Evolutionary conservation across 2,329 filamentous ascomycete species (phyloP).

Genomic region (Talaromyces sp.): DNA sequence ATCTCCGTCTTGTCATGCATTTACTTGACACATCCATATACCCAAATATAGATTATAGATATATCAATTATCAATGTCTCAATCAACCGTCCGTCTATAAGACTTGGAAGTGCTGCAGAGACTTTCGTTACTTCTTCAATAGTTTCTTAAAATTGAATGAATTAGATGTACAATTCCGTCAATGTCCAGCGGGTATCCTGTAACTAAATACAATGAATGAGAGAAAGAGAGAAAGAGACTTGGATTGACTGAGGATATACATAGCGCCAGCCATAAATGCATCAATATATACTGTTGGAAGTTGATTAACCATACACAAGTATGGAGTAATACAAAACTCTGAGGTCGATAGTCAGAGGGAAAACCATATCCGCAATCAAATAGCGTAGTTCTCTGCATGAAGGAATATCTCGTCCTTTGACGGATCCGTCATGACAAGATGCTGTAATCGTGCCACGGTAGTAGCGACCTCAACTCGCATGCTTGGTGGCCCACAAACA

Average conservation of each 20-base stretch:
- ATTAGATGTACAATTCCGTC: constrained; percentile 7
- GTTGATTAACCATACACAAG: not conserved
- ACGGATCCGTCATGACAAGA: constrained; percentile 75
- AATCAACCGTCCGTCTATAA: not conserved
- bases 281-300: constrained; percentile 13
- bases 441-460: constrained; percentile 80
- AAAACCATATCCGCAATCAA: constrained; percentile 37
- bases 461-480: constrained; percentile 84
- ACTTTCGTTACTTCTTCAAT: not conserved
- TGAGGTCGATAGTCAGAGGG: not conserved
- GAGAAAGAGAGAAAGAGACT: not conserved
- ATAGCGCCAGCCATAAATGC: constrained; percentile 9
- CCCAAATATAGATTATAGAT: not conserved
- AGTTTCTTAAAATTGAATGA: not conserved
- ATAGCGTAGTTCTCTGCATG: constrained; percentile 95
- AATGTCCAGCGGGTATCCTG: constrained; percentile 15
- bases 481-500: constrained; percentile 83
- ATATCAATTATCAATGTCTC: constrained; percentile 2
- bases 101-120: not conserved
- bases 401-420: constrained; percentile 84
- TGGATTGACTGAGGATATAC: not conserved
- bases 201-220: constrained; percentile 12
- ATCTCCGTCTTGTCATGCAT: not conserved
- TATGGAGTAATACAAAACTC: not conserved
- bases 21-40: constrained; percentile 12